Evolutionary conservation across 768 basidiomycete species (phyloP), one percentile per base, ranked within the genome.

Genomic region (Tricholoma sp.): DNA sequence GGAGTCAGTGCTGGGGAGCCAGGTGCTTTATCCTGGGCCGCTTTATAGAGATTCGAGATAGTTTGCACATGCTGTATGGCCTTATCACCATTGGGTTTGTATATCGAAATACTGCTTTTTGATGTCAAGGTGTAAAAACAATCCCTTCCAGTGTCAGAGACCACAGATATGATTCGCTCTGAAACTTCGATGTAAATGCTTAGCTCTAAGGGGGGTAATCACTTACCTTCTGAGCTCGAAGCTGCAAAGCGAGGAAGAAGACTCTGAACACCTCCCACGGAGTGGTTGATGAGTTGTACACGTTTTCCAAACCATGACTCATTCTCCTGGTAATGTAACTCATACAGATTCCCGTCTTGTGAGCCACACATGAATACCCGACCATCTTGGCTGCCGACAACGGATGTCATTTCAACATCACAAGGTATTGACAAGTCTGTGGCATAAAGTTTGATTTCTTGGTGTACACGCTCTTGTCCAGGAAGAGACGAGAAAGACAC

Each of bases 271-370:
- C 86, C 81, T 43, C 89, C 84, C 39, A 90, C 79, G 18, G 94
- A 91, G 66, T 94, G 91, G 64, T 97, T 96, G 67, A 91, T 79
- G 54, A 98, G 78, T 62, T 89, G 84, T 19, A 91, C 83, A 51
- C 86, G 81, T 69, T 93, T 92, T 45, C 85, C 88, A 73, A 97
- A 96, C 94, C 94, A 96, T 0, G 90, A 88, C 65, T 94, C 91
- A 60, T 81, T 88, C 63, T 88, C 85, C 64, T 93, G 90, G 70
- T 98, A 98, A 65, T 90, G 87, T 43, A 98, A 71, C 70, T 98
- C 96, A 70, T 96, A 97, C 54, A 98, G 73, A 67, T 86, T 85
- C 12, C 94, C 94, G 65, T 96, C 93, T 65, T 88, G 85, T 9
- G 81, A 76, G 12, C 91, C 91, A 52, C 82, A 82, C 89, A 96